These are phyloP conservation scores for Prunus dulcis DNA, from an alignment of 306 rosid genomes.

Conservation along the genomic window DNA sequence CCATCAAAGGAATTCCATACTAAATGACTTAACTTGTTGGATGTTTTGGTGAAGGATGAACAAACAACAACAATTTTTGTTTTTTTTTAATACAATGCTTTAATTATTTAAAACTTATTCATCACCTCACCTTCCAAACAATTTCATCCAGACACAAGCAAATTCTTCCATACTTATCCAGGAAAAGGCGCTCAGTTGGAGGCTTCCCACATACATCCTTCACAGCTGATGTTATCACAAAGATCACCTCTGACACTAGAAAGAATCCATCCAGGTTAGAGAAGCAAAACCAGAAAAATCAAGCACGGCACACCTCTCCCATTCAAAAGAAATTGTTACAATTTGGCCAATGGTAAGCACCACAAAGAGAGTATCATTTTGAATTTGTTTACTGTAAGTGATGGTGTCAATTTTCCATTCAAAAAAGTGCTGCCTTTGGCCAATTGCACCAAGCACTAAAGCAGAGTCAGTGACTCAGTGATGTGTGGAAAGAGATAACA, in stretches of 20 bases:
- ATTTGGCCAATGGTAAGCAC: not conserved
- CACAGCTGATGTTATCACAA: slow-evolving; percentile 78
- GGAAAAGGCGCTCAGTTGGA: slow-evolving; percentile 88
- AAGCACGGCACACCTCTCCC: not conserved
- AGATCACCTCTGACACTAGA: slow-evolving; percentile 87
- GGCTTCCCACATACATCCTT: slow-evolving; percentile 91
- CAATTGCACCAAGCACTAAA: not conserved
- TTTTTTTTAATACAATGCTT: not conserved
- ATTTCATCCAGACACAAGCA: slow-evolving; percentile 93
- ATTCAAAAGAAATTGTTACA: not conserved
- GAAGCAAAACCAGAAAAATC: not conserved
- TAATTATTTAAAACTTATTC: not conserved
- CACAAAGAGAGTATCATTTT: slow-evolving; percentile 6
- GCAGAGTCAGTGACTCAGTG: not conserved
- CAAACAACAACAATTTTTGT: not conserved
- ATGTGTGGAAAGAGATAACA: not conserved
- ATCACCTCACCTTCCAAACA: slow-evolving; percentile 78
- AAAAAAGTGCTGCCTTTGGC: not conserved
- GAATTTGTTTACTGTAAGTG: not conserved
- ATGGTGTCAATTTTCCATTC: not conserved
- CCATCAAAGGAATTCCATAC: not conserved
- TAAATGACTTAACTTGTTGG: not conserved
- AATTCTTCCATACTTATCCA: slow-evolving; percentile 91
- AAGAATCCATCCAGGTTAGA: slow-evolving; percentile 6
- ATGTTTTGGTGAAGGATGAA: slow-evolving; percentile 2